Evolutionary conservation across 176 grass and related monocot genomes (phyloP).

Genomic region (Musa beccarii): DNA sequence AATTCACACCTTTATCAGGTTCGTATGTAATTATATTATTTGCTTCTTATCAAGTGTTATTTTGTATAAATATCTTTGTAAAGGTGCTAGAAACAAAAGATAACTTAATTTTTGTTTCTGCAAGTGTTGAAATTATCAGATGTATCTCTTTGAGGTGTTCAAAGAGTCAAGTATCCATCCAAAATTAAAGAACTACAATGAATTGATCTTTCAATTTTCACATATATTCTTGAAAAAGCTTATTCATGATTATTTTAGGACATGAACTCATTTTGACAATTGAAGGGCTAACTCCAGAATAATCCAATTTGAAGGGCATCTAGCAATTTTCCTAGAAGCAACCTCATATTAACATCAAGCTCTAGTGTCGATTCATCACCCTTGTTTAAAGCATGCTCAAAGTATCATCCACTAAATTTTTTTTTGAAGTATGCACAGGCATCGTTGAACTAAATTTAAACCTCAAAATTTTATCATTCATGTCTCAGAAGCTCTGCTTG

Average conservation of each 20-base stretch:
- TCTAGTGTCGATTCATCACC: background rate
- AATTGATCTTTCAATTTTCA: background rate
- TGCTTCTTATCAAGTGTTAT: background rate
- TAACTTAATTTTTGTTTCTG: background rate
- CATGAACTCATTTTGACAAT: background rate
- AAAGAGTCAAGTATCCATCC: background rate
- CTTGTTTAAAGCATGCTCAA: background rate
- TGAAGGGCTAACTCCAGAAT: background rate
- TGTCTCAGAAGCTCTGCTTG: background rate
- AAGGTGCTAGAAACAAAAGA: background rate
- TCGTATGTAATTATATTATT: conserved; percentile 8
- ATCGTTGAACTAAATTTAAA: background rate
- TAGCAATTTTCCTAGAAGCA: background rate
- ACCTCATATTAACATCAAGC: background rate
- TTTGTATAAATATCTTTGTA: background rate
- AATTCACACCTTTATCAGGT: conserved; percentile 99
- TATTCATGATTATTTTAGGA: background rate
- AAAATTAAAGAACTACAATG: background rate
- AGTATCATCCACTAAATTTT: background rate
- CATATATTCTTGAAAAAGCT: background rate
- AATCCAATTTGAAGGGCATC: background rate
- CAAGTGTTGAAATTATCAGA: background rate
- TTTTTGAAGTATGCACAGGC: background rate
- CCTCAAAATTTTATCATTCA: background rate
- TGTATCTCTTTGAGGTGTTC: background rate